Base-by-base conservation (phyloP, 495 filamentous ascomycete genomes). In the Aspergillus ostianus region DNA sequence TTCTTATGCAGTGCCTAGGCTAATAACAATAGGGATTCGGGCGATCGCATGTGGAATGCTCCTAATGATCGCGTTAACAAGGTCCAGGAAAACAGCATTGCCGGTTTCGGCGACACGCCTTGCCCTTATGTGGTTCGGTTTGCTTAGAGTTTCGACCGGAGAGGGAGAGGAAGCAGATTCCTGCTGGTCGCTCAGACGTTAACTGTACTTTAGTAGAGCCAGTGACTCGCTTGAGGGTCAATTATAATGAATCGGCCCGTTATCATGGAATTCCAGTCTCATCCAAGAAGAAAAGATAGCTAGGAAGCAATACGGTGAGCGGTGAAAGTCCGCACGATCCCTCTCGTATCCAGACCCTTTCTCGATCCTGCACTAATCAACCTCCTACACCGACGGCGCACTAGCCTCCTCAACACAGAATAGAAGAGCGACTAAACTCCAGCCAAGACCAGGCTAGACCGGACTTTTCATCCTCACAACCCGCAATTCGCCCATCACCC, bases 31-130 rank as follows among this genome's bases (percentile, higher is more conserved):
- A 62, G 64, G 47, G 64, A 62, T 50, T 62, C 64, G 21, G 64
- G 54, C n/a, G 60, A 66, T 58, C 59, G 64, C 17, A 66, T 66
- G 64, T 66, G 59, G 63, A 66, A 66, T 62, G 63, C 63, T 50
- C 63, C 63, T 30, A 66, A 62, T 46, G 63, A 66, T 45, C 29
- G 44, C 9, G 64, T 63, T 30, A 66, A 66, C 41, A 30, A 53
- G 44, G 64, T 66, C 9, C 64, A 66, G 45, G 60, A 66, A 47
- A 66, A 66, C 23, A 60, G 60, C 47, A 66, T 66, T 20, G 21
- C 23, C 7, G 50, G 46, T 6, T 66, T 62, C 19, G 57, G 64
- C 3, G 64, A 66, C 13, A 55, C 55, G 13, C 58, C 63, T 26
- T 65, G 59, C 29, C 64, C 59, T 27, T 66, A 62, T 48, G 64